Evolutionary conservation across 2,329 filamentous ascomycete species (phyloP).

Genomic region (Aspergillus sp.): DNA sequence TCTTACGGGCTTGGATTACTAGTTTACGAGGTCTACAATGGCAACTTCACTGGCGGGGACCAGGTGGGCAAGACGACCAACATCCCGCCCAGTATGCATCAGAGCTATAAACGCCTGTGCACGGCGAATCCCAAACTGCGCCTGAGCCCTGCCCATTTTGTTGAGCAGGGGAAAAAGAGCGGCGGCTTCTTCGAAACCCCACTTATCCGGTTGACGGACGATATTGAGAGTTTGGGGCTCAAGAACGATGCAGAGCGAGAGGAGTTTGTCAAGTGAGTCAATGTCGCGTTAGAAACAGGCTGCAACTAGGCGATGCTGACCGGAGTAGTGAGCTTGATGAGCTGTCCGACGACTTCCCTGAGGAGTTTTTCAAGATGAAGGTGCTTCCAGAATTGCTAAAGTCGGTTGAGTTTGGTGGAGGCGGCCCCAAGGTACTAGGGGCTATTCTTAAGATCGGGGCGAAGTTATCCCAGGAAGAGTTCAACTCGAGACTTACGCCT

Average conservation of each 20-base stretch:
- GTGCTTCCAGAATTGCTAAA: constrained; percentile 94
- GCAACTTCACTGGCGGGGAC: constrained; percentile 72
- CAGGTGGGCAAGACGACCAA: constrained; percentile 83
- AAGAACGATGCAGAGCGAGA: constrained; percentile 84
- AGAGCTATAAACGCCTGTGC: constrained; percentile 84
- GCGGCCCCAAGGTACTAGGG: constrained; percentile 84
- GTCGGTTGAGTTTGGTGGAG: constrained; percentile 96
- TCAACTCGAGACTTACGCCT: constrained; percentile 78
- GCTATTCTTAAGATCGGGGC: constrained; percentile 88
- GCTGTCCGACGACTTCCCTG: constrained; percentile 89
- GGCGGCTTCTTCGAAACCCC: constrained; percentile 92
- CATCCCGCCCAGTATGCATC: constrained; percentile 84
- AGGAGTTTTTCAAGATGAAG: constrained; percentile 98
- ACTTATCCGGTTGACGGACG: constrained; percentile 87
- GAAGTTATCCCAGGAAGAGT: constrained; percentile 88
- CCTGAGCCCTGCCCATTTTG: constrained; percentile 78
- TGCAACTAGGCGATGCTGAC: constrained; percentile 23
- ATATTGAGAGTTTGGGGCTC: constrained; percentile 87
- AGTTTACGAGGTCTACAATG: constrained; percentile 90
- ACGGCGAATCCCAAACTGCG: constrained; percentile 88
- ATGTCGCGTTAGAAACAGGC: neutral
- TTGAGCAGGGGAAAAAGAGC: constrained; percentile 80
- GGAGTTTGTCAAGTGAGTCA: constrained; percentile 69
- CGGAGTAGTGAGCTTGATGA: constrained; percentile 69
- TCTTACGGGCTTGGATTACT: constrained; percentile 83